Conservation (phyloP, 1,139 yeast species). For the Blastobotrys persicus region DNA sequence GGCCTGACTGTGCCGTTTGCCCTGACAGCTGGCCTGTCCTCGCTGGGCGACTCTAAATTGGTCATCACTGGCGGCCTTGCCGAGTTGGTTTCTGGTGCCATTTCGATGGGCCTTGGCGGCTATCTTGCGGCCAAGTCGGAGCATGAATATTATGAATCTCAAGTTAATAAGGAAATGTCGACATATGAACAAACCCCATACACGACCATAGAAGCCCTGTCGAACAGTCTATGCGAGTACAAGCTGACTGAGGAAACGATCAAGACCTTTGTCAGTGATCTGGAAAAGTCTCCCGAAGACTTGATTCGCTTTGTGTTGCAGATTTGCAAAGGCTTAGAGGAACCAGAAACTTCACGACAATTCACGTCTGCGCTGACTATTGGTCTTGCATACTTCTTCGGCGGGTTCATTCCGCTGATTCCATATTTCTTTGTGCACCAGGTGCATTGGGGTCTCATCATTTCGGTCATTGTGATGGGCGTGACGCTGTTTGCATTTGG, state of each 20-base stretch:
- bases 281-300: constrained; percentile 56
- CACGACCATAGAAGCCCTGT: constrained; percentile 52
- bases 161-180: constrained; percentile 62
- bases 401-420: constrained; percentile 76
- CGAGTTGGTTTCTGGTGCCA: constrained; percentile 80
- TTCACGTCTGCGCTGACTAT: constrained; percentile 73
- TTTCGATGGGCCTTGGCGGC: constrained; percentile 84
- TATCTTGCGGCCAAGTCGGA: constrained; percentile 79
- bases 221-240: constrained; percentile 63
- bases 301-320: constrained; percentile 71
- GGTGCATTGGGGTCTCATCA: constrained; percentile 72
- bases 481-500: constrained; percentile 87
- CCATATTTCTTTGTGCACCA: constrained; percentile 74
- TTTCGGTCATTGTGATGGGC: constrained; percentile 78
- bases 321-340: constrained; percentile 73
- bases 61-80: constrained; percentile 87
- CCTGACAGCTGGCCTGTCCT: constrained; percentile 74
- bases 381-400: constrained; percentile 70
- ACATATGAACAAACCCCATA: constrained; percentile 56
- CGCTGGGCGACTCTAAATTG: constrained; percentile 67
- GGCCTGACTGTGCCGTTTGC: constrained; percentile 87
- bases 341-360: constrained; percentile 78
- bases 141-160: constrained; percentile 48
- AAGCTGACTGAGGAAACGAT: constrained; percentile 67
- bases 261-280: constrained; percentile 56